Evolutionary conservation across 2,329 filamentous ascomycete genomes (phyloP).

Genomic region (Pseudogymnoascus sp.): DNA sequence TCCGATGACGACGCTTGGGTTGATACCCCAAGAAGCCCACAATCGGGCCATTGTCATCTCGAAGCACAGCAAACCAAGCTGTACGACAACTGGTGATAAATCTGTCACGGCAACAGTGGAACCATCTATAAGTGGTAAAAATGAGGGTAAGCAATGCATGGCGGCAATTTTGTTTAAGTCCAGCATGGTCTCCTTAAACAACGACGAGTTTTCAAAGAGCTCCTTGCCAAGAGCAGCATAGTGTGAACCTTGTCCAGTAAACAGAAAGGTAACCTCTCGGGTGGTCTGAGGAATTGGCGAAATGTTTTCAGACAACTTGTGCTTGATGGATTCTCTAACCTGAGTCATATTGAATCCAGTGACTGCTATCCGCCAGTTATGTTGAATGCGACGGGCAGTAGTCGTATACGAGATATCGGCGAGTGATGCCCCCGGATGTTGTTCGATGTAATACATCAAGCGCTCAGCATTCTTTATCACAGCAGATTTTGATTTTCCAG

Average conservation of each 20-base stretch:
- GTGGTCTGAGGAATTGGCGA: conserved; percentile 31
- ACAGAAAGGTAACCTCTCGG: conserved; percentile 24
- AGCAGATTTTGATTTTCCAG: conserved; percentile 33
- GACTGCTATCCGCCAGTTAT: conserved; percentile 46
- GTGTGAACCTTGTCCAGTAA: conserved; percentile 31
- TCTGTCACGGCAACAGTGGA: conserved; percentile 31
- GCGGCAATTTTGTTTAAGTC: conserved; percentile 16
- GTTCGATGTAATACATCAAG: conserved; percentile 10
- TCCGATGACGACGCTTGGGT: conserved; percentile 46
- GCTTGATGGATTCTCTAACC: conserved; percentile 39
- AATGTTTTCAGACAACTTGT: conserved; percentile 36
- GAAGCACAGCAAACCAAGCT: conserved; percentile 45
- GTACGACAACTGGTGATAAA: conserved; percentile 42
- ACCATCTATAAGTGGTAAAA: conserved; percentile 34
- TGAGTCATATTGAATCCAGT: conserved; percentile 35
- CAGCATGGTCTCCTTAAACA: conserved; percentile 15
- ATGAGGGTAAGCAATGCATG: conserved; percentile 18
- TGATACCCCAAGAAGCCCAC: conserved; percentile 48
- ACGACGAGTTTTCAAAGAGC: conserved; percentile 30
- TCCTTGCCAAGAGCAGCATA: conserved; percentile 17
- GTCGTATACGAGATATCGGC: conserved; percentile 26
- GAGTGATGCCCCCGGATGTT: conserved; percentile 14
- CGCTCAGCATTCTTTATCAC: conserved; percentile 11
- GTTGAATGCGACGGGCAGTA: conserved; percentile 45
- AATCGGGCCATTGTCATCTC: conserved; percentile 48